These are phyloP conservation scores for Heliamphora pulchella DNA, from an alignment of 179 eudicot species.

Conservation along the genomic window DNA sequence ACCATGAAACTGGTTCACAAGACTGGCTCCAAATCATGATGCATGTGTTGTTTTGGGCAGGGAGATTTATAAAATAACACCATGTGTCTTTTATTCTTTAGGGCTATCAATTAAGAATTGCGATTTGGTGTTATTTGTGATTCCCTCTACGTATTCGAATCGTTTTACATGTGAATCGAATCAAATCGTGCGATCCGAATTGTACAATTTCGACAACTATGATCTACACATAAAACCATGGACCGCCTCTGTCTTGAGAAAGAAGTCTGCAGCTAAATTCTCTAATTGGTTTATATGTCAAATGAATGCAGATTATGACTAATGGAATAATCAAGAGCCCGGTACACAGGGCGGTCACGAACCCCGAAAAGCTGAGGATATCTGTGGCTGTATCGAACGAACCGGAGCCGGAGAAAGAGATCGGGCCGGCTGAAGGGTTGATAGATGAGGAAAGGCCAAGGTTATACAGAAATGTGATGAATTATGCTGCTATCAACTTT, in stretches of 20 bases:
- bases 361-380: slow-evolving; percentile 22
- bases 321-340: slow-evolving; percentile 43
- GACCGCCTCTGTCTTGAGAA: background rate
- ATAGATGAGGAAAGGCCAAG: slow-evolving; percentile 19
- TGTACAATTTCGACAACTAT: too few relatives aligned
- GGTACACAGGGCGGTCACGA: slow-evolving; percentile 41
- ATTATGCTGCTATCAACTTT: slow-evolving; percentile 15
- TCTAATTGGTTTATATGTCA: background rate
- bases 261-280: background rate
- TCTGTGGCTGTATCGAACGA: slow-evolving; percentile 33
- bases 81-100: too few relatives aligned
- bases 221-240: too few relatives aligned
- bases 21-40: too few relatives aligned
- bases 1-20: too few relatives aligned
- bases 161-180: too few relatives aligned
- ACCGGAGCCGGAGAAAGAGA: slow-evolving; percentile 21
- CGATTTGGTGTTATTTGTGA: too few relatives aligned
- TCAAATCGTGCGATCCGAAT: too few relatives aligned
- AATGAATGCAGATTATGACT: slow-evolving; percentile 40
- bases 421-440: slow-evolving; percentile 28
- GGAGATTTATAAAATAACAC: too few relatives aligned
- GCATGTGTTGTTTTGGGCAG: too few relatives aligned
- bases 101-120: too few relatives aligned
- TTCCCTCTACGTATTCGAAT: too few relatives aligned
- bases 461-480: slow-evolving; percentile 17